These are phyloP conservation scores for Coprinellus micaceus DNA, from an alignment of 768 basidiomycete genomes.

Conservation along the genomic window DNA sequence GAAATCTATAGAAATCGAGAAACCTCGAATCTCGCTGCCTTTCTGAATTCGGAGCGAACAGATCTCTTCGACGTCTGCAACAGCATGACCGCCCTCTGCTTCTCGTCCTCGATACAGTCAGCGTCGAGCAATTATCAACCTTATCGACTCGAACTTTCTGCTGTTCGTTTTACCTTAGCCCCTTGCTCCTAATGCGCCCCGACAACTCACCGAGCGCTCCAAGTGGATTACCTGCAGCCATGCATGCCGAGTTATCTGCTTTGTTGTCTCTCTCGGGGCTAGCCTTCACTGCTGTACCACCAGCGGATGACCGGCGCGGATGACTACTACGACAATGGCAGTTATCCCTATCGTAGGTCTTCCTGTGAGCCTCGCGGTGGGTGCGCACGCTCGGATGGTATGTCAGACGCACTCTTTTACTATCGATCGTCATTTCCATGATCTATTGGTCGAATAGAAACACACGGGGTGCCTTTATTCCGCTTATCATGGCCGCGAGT, in stretches of 20 bases:
- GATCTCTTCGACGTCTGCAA: not conserved
- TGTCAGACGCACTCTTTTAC: not conserved
- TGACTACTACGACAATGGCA: not conserved
- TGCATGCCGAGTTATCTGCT: not conserved
- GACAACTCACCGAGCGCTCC: not conserved
- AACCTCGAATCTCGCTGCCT: not conserved
- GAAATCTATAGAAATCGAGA: not conserved
- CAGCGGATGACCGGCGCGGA: not conserved
- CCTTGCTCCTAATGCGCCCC: not conserved
- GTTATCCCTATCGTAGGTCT: not conserved
- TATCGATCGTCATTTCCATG: not conserved
- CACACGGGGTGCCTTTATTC: not conserved
- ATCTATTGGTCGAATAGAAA: not conserved
- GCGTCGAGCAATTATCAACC: not conserved
- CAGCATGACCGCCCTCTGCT: not conserved
- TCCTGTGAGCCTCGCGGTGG: not conserved
- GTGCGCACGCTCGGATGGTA: not conserved
- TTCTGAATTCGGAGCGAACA: not conserved
- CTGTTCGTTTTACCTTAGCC: not conserved
- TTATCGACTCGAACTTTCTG: not conserved
- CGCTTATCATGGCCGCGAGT: not conserved
- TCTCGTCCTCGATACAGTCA: not conserved
- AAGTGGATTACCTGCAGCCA: not conserved
- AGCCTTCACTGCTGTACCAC: not conserved
- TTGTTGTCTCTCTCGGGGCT: no score